Percentiles rank a stretch among this genome's conserved stretches.
Evolutionary conservation across 106 monocot species (phyloP).

Genomic region (Dendrobium officinale): DNA sequence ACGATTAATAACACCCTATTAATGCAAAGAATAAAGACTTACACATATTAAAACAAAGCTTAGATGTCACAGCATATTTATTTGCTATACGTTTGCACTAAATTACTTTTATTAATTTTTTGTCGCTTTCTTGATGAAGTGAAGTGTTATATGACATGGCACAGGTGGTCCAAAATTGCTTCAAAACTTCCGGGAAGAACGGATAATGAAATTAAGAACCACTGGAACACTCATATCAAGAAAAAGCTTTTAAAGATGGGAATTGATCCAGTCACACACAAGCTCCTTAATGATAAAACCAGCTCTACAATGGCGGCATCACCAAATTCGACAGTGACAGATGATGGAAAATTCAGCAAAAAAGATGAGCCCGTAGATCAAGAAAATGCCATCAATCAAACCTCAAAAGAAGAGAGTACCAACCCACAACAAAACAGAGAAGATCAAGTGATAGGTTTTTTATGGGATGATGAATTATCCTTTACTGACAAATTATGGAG

Average conservation of each 20-base stretch:
- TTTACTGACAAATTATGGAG: slow-evolving; percentile 24
- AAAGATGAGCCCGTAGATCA: not conserved
- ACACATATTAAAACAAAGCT: not conserved
- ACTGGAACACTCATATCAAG: slow-evolving; percentile 90
- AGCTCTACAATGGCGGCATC: not conserved
- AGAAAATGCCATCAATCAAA: not conserved
- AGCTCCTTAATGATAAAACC: slow-evolving; percentile 29
- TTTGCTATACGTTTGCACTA: not conserved
- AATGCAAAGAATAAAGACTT: not conserved
- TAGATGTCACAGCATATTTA: not conserved
- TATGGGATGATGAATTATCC: slow-evolving; percentile 26
- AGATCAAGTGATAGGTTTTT: not conserved
- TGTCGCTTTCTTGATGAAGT: not conserved
- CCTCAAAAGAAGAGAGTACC: not conserved
- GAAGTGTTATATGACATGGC: not conserved
- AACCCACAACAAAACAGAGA: slow-evolving; percentile 13
- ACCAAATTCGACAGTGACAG: not conserved
- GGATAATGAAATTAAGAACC: slow-evolving; percentile 87
- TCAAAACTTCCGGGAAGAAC: slow-evolving; percentile 73
- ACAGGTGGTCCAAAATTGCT: slow-evolving; percentile 85
- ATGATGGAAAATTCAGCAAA: not conserved
- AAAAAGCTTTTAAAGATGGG: slow-evolving; percentile 49
- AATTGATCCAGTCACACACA: slow-evolving; percentile 11
- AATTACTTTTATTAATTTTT: not conserved
- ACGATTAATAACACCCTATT: too few species aligned